These are phyloP conservation scores for Gyromitra esculenta DNA, from an alignment of 2,329 filamentous ascomycete species.

Conservation along the genomic window DNA sequence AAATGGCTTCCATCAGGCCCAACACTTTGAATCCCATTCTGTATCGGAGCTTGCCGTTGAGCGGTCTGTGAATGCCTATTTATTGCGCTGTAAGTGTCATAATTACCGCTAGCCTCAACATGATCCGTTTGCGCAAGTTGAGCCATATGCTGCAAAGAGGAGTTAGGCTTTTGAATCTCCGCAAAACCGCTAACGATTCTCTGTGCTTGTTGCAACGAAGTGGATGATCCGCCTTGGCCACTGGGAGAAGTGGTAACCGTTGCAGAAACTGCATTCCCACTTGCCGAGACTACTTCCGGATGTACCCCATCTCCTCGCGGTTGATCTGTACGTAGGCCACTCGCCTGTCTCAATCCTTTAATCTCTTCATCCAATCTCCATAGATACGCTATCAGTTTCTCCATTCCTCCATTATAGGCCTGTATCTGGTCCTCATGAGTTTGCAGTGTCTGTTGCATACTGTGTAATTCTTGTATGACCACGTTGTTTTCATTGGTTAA, in stretches of 20 bases:
- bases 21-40: slow-evolving; percentile 38
- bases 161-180: slow-evolving; percentile 39
- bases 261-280: slow-evolving; percentile 35
- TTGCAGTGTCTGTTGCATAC: slow-evolving; percentile 69
- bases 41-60: slow-evolving; percentile 21
- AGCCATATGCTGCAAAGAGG: slow-evolving; percentile 38
- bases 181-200: slow-evolving; percentile 47
- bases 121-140: slow-evolving; percentile 36
- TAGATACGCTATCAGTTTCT: slow-evolving; percentile 43
- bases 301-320: slow-evolving; percentile 36
- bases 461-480: slow-evolving; percentile 71
- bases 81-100: slow-evolving; percentile 30
- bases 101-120: slow-evolving; percentile 25
- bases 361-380: slow-evolving; percentile 47
- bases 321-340: slow-evolving; percentile 27
- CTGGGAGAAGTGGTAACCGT: slow-evolving; percentile 27
- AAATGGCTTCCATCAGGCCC: slow-evolving; percentile 34
- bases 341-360: slow-evolving; percentile 35
- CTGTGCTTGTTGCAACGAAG: slow-evolving; percentile 46
- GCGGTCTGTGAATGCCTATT: slow-evolving; percentile 40
- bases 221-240: slow-evolving; percentile 31
- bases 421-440: slow-evolving; percentile 40
- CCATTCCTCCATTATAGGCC: slow-evolving; percentile 35
- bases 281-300: slow-evolving; percentile 37
- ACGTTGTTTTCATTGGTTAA: slow-evolving; percentile 68